Base-by-base conservation (phyloP, 495 filamentous ascomycete species). In the Lineolata rhizophorae region DNA sequence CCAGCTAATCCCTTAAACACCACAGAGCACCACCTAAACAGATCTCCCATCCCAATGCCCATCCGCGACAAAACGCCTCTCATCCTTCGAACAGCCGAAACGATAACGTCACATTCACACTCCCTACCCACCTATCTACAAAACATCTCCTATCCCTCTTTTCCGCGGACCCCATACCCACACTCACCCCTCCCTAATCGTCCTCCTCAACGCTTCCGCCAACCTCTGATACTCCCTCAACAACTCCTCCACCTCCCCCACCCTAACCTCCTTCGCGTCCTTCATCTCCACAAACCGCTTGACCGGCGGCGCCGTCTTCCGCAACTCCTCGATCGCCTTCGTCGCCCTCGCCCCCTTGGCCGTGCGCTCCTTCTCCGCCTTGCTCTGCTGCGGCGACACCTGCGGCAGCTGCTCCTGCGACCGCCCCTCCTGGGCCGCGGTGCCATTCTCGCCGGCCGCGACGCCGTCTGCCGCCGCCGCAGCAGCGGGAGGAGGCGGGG, bases 181-280 rank as follows among this genome's bases (percentile, higher is more conserved):
- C n/a, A n/a, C n/a, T n/a, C n/a, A n/a, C n/a, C n/a, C n/a, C n/a
- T n/a, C n/a, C 22, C 22, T n/a, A 25, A 25, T n/a, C 22, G 22
- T n/a, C 22, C 22, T 25, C 18, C 63, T 65, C 47, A 83, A 50
- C 16, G 66, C 74, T 13, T 55, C 60, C 5, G 78, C 80, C 9
- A 99, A 54, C 30, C 84, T 58, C 39, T 83, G 72, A 49, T 95
- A 99, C 52, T 94, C 87, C 42, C 67, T 67, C 32, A 99, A 53
- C 37, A 99, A 46, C 35, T 78, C 70, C 24, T 77, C 54, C 25
- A 94, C 72, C 44, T 99, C 87, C 13, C 72, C 71, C 29, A 95
- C 51, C 33, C 61, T 73, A 27, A 99, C 52, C 34, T 95, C 84
- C 4, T 65, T 64, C 5, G 72, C 74, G 50, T 77, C 71, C 44